These are phyloP conservation scores for Aspergillus fischeri DNA, from an alignment of 2,329 filamentous ascomycete species.

Conservation along the genomic window DNA sequence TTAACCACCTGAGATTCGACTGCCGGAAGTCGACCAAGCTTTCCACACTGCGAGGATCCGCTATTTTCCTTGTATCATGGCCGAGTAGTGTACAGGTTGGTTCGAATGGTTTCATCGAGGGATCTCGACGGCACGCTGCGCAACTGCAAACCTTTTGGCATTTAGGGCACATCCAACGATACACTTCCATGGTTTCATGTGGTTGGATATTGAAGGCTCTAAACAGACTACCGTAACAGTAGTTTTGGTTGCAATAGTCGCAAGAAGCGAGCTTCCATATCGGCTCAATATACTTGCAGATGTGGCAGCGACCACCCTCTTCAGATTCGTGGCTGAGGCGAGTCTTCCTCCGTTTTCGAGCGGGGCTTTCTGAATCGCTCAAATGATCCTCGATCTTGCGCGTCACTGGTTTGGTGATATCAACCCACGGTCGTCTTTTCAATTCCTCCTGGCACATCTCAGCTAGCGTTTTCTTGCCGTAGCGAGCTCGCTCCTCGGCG, in stretches of 20 bases:
- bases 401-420: constrained; percentile 62
- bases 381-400: constrained; percentile 30
- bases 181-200: constrained; percentile 72
- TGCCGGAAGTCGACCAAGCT: constrained; percentile 84
- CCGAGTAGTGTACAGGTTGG: constrained; percentile 85
- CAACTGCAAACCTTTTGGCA: constrained; percentile 87
- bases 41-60: constrained; percentile 87
- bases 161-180: constrained; percentile 82
- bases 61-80: constrained; percentile 84
- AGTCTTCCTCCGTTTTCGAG: constrained; percentile 63
- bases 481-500: constrained; percentile 61
- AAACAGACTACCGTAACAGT: constrained; percentile 92
- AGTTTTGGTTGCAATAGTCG: constrained; percentile 68
- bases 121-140: constrained; percentile 66
- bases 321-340: constrained; percentile 44
- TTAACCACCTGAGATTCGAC: constrained; percentile 82
- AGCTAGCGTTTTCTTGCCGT: constrained; percentile 74
- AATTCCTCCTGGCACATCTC: constrained; percentile 94
- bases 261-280: constrained; percentile 83
- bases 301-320: constrained; percentile 65
- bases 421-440: constrained; percentile 72
- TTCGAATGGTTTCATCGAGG: constrained; percentile 71
- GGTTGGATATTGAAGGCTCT: constrained; percentile 89
- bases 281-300: constrained; percentile 75
- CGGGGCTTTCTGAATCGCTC: constrained; percentile 52